These are phyloP conservation scores for Debaryomyces sp. DNA, from an alignment of 1,139 yeast genomes.

Conservation along the genomic window DNA sequence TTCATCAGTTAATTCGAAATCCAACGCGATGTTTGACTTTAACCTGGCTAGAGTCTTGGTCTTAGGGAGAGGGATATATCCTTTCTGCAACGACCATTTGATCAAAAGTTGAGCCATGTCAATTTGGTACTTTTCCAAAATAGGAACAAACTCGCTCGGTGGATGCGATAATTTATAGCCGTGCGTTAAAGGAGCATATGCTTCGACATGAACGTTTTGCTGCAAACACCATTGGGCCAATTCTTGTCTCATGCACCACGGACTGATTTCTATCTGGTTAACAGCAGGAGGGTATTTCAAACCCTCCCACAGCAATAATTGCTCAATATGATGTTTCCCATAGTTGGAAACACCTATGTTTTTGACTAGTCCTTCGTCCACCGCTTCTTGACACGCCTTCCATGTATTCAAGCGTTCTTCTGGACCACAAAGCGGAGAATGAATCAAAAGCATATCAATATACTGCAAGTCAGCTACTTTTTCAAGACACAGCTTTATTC, in stretches of 20 bases:
- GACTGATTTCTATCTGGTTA: slow-evolving; percentile 72
- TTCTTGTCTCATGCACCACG: slow-evolving; percentile 74
- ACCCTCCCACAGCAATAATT: slow-evolving; percentile 55
- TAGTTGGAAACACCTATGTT: slow-evolving; percentile 73
- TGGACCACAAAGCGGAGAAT: slow-evolving; percentile 62
- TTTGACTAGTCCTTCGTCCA: slow-evolving; percentile 55
- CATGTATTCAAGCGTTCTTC: slow-evolving; percentile 55
- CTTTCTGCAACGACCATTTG: slow-evolving; percentile 44
- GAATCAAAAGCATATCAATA: slow-evolving; percentile 58
- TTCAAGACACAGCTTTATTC: slow-evolving; percentile 30
- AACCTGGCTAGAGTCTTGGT: slow-evolving; percentile 31
- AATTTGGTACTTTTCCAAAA: slow-evolving; percentile 28
- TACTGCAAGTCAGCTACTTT: slow-evolving; percentile 40
- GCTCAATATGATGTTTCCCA: slow-evolving; percentile 62
- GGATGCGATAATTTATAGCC: slow-evolving; percentile 31
- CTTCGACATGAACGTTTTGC: slow-evolving; percentile 36
- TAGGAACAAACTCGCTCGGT: slow-evolving; percentile 20
- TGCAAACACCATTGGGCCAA: slow-evolving; percentile 55
- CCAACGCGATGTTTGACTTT: slow-evolving; percentile 42
- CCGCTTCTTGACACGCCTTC: slow-evolving; percentile 66
- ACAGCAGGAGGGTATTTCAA: slow-evolving; percentile 58
- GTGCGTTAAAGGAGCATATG: slow-evolving; percentile 44
- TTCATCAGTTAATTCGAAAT: slow-evolving; percentile 50
- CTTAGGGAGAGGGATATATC: slow-evolving; percentile 44
- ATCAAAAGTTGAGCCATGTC: slow-evolving; percentile 37